Conservation (phyloP, 495 filamentous ascomycete species). For the Neurospora sp. region DNA sequence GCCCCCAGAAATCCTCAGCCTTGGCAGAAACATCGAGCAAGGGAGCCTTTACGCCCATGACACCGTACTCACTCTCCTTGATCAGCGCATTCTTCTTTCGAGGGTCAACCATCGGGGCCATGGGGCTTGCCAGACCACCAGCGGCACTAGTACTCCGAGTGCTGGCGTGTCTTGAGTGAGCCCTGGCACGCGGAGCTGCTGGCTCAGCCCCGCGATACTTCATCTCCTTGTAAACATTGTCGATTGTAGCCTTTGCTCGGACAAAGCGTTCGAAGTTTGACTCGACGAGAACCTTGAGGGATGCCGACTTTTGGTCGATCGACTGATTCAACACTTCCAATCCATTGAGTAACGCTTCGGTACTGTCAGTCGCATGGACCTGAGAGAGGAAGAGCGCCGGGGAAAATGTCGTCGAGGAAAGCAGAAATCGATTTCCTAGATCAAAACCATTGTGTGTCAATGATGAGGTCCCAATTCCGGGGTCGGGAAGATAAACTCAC, state of each 20-base stretch:
- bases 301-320: slow-evolving; percentile 95
- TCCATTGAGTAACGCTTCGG: slow-evolving; percentile 64
- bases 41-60: slow-evolving; percentile 78
- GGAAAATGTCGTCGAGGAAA: slow-evolving; percentile 91
- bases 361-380: slow-evolving; percentile 75
- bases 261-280: slow-evolving; percentile 98
- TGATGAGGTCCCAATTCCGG: not conserved
- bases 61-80: slow-evolving; percentile 92
- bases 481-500: slow-evolving; percentile 35
- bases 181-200: slow-evolving; percentile 36
- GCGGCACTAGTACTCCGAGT: slow-evolving; percentile 48
- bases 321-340: slow-evolving; percentile 74
- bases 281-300: slow-evolving; percentile 89
- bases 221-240: slow-evolving; percentile 98
- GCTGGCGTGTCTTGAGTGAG: slow-evolving; percentile 51
- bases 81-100: slow-evolving; percentile 79
- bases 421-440: slow-evolving; percentile 77
- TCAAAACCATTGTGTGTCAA: not conserved
- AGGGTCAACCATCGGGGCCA: slow-evolving; percentile 30
- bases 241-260: slow-evolving; percentile 89
- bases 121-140: slow-evolving; percentile 19
- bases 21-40: slow-evolving; percentile 83
- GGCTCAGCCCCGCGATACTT: slow-evolving; percentile 67
- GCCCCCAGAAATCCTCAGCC: slow-evolving; percentile 94
- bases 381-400: slow-evolving; percentile 86